Evolutionary conservation across 1,139 yeast species (phyloP).

Genomic region (Debaryomyces nepalensis): DNA sequence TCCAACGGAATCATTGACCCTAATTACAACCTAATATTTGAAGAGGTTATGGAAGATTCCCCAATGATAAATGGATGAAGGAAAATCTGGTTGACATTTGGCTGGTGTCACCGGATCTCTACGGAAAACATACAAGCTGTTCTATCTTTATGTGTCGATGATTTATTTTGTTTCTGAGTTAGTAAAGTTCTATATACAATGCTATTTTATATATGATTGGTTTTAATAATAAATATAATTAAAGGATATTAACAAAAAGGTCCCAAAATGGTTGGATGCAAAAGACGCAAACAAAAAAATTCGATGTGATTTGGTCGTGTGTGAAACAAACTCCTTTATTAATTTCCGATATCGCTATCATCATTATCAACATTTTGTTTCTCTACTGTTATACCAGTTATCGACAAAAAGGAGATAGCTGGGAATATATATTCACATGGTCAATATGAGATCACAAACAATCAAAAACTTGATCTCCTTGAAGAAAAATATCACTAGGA

Average conservation of each 20-base stretch:
- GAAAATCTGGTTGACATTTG: background rate
- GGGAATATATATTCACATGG: conserved; percentile 2
- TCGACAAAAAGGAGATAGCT: background rate
- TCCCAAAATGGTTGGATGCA: conserved; percentile 2
- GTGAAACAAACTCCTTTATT: background rate
- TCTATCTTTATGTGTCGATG: conserved; percentile 9
- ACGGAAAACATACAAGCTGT: background rate
- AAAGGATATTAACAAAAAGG: background rate
- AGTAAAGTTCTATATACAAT: conserved; percentile 3
- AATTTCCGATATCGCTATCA: conserved; percentile 11
- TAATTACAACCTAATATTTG: conserved; percentile 34
- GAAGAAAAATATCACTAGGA: conserved; percentile 32
- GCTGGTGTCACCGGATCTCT: background rate
- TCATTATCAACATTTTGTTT: background rate
- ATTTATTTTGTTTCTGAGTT: conserved; percentile 5
- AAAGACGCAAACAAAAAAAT: background rate
- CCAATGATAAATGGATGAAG: conserved; percentile 22
- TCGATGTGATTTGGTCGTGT: conserved; percentile 6
- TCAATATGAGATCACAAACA: conserved; percentile 16
- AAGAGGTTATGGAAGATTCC: conserved; percentile 35
- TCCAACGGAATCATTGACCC: conserved; percentile 8
- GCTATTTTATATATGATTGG: conserved; percentile 9
- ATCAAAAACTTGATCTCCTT: conserved; percentile 25
- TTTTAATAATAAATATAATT: conserved; percentile 5
- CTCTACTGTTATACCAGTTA: background rate